phyloP scores from a whole-genome alignment of 2,329 filamentous ascomycete species.

The Onygenales sp. region DNA sequence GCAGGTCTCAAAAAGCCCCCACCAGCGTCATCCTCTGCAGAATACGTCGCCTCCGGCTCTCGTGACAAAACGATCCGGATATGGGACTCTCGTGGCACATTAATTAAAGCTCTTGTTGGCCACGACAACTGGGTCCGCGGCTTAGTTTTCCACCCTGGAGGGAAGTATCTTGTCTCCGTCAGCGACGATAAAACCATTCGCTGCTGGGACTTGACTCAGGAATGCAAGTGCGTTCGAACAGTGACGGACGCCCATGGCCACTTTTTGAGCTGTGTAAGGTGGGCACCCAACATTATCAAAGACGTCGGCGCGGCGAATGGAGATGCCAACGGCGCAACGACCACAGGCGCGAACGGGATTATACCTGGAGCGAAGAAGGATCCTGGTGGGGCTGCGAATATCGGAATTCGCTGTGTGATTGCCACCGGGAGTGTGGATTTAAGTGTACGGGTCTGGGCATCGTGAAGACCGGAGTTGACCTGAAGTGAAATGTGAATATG shows the following conservation, averaged over 20 bases:
- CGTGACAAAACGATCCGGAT: constrained; percentile 85
- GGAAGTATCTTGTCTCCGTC: constrained; percentile 78
- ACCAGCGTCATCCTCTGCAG: constrained; percentile 61
- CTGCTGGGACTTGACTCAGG: constrained; percentile 88
- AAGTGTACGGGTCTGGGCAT: constrained; percentile 69
- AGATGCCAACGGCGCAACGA: constrained; percentile 11
- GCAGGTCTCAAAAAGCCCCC: constrained; percentile 80
- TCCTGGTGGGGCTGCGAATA: constrained; percentile 42
- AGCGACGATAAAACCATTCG: constrained; percentile 85
- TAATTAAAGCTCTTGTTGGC: constrained; percentile 73
- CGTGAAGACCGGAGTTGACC: constrained; percentile 17
- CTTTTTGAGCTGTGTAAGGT: constrained; percentile 78
- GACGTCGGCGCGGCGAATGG: constrained; percentile 31
- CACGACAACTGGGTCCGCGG: constrained; percentile 93
- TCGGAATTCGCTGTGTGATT: constrained; percentile 72
- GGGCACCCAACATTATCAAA: constrained; percentile 69
- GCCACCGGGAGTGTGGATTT: constrained; percentile 80
- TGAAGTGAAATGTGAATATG: neutral
- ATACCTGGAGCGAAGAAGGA: constrained; percentile 35
- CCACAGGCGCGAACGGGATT: constrained; percentile 24
- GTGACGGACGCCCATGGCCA: constrained; percentile 68
- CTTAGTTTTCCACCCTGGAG: constrained; percentile 80
- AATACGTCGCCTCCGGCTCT: constrained; percentile 82
- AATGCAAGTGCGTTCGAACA: constrained; percentile 80
- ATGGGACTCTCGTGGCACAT: constrained; percentile 77